Evolutionary conservation across 2,329 filamentous ascomycete genomes (phyloP).

Genomic region (Pseudogymnoascus sp.): DNA sequence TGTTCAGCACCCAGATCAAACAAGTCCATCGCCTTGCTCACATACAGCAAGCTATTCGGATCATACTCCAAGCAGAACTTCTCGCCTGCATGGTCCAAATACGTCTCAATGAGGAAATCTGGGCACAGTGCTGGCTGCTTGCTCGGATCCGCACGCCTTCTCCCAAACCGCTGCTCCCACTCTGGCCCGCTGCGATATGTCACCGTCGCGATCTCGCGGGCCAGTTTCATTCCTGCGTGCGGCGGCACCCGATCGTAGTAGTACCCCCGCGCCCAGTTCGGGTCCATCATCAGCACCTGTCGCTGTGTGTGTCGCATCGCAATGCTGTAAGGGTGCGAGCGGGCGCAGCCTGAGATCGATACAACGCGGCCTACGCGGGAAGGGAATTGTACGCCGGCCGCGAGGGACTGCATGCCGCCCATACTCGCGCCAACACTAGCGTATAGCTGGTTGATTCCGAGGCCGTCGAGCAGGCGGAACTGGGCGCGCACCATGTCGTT

Average conservation of each 20-base stretch:
- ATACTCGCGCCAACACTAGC: conserved; percentile 94
- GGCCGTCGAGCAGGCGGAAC: conserved; percentile 73
- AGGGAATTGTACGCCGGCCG: conserved; percentile 76
- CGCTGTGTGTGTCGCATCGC: conserved; percentile 97
- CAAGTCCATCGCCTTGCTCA: conserved; percentile 97
- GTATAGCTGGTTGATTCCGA: conserved; percentile 72
- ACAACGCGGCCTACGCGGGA: conserved; percentile 74
- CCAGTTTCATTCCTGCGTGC: conserved; percentile 95
- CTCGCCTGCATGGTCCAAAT: conserved; percentile 94
- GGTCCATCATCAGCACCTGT: conserved; percentile 98
- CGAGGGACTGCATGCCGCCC: conserved; percentile 96
- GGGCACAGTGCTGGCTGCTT: conserved; percentile 91
- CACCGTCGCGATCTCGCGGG: conserved; percentile 92
- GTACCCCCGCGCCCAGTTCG: conserved; percentile 91
- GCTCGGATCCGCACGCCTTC: conserved; percentile 73
- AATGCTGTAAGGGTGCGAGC: conserved; percentile 95
- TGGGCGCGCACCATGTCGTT: conserved; percentile 97
- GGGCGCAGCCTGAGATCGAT: conserved; percentile 85
- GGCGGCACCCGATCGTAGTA: conserved; percentile 86
- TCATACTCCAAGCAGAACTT: conserved; percentile 98
- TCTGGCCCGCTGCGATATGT: conserved; percentile 95
- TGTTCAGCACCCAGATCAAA: conserved; percentile 78
- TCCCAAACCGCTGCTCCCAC: conserved; percentile 92
- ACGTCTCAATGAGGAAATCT: conserved; percentile 96
- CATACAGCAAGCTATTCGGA: conserved; percentile 88